Evolutionary conservation across 176 grass and related monocot genomes (phyloP).

Genomic region (Oryza nivara): DNA sequence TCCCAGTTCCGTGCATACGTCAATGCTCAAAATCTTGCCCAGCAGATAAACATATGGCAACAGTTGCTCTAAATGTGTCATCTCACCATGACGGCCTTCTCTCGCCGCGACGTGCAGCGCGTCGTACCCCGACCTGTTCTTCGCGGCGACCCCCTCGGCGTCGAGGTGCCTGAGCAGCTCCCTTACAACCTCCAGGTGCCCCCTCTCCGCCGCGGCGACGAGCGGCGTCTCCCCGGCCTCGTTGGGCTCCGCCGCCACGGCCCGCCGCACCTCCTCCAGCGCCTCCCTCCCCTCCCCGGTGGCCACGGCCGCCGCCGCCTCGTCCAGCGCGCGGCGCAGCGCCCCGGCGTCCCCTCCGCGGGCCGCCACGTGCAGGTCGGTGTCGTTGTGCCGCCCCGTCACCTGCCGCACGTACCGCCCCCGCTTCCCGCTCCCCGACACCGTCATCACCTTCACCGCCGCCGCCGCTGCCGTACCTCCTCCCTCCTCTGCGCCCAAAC

Average conservation of each 20-base stretch:
- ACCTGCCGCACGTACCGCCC: slow-evolving; percentile 93
- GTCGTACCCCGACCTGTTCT: slow-evolving; percentile 79
- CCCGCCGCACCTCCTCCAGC: slow-evolving; percentile 53
- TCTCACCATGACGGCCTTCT: slow-evolving; percentile 75
- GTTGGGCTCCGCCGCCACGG: slow-evolving; percentile 73
- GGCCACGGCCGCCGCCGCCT: slow-evolving; percentile 42
- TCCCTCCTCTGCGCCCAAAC: slow-evolving; percentile 34
- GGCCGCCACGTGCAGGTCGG: slow-evolving; percentile 80
- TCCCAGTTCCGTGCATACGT: not conserved
- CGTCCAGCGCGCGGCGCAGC: slow-evolving; percentile 54
- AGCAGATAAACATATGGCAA: not conserved
- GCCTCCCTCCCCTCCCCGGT: slow-evolving; percentile 44
- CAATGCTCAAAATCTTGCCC: not conserved
- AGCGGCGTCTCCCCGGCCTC: slow-evolving; percentile 79
- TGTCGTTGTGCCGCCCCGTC: slow-evolving; percentile 88
- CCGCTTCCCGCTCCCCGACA: slow-evolving; percentile 67
- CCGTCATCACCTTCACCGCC: slow-evolving; percentile 56
- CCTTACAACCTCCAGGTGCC: slow-evolving; percentile 57
- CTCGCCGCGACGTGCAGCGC: slow-evolving; percentile 79
- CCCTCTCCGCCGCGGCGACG: slow-evolving; percentile 72
- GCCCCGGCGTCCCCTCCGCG: slow-evolving; percentile 57
- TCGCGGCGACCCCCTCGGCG: slow-evolving; percentile 53
- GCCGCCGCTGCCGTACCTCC: not conserved
- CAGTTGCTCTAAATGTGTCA: not conserved
- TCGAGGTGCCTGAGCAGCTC: slow-evolving; percentile 76